These are phyloP conservation scores for Chara braunii DNA, from an alignment of 139 green algal genomes.

Conservation along the genomic window DNA sequence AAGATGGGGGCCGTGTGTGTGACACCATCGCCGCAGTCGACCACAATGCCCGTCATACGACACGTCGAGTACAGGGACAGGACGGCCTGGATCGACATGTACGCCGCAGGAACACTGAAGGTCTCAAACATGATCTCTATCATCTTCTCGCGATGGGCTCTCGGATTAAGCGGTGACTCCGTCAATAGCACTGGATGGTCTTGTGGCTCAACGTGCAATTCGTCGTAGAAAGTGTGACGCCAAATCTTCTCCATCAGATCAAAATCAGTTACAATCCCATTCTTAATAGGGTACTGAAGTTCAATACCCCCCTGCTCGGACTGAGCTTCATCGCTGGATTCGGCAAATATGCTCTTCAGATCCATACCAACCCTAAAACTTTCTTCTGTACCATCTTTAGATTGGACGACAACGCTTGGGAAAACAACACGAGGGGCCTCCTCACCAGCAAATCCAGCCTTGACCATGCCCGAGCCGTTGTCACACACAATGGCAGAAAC, in stretches of 20 bases:
- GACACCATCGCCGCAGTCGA: slow-evolving; percentile 94
- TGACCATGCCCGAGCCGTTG: slow-evolving; percentile 50
- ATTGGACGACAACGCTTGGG: slow-evolving; percentile 31
- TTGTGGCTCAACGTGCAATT: slow-evolving; percentile 93
- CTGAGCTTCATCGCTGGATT: slow-evolving; percentile 40
- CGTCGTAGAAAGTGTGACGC: slow-evolving; percentile 99
- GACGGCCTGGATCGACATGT: slow-evolving; percentile 93
- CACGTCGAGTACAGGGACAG: slow-evolving; percentile 94
- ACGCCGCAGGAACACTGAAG: slow-evolving; percentile 95
- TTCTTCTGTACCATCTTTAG: neutral
- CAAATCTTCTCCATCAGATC: slow-evolving; percentile 99
- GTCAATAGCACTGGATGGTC: slow-evolving; percentile 98
- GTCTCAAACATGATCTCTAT: slow-evolving; percentile 99
- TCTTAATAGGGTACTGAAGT: slow-evolving; percentile 44
- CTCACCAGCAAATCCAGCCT: slow-evolving; percentile 38
- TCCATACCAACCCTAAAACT: slow-evolving; percentile 34
- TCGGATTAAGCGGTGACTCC: slow-evolving; percentile 95
- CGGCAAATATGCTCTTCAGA: slow-evolving; percentile 24
- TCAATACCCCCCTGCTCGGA: slow-evolving; percentile 35
- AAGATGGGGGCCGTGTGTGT: slow-evolving; percentile 93
- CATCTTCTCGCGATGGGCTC: slow-evolving; percentile 91
- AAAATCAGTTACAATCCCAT: slow-evolving; percentile 96
- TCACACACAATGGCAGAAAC: slow-evolving; percentile 46
- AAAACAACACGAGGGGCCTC: slow-evolving; percentile 37
- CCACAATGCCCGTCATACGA: slow-evolving; percentile 91